These are phyloP conservation scores for Phytophthora macrochlamydospora DNA, from an alignment of 352 stramenopile species.

Conservation along the genomic window DNA sequence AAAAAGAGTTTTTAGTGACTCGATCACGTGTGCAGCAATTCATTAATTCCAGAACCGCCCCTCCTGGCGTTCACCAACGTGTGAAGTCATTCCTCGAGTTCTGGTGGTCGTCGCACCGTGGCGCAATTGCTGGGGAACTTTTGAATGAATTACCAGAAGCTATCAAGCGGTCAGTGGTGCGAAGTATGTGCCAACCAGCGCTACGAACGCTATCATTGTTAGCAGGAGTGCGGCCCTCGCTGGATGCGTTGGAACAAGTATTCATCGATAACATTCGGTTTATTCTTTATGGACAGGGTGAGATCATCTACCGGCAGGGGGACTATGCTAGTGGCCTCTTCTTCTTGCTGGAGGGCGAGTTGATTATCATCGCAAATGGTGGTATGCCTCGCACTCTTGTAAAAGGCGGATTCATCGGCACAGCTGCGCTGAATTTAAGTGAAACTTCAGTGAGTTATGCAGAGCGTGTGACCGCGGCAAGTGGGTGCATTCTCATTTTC, in stretches of 20 bases:
- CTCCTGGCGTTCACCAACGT: constrained; percentile 48
- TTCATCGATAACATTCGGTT: constrained; percentile 60
- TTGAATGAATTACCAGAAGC: constrained; percentile 57
- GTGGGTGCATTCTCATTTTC: constrained; percentile 61
- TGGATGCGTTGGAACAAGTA: constrained; percentile 42
- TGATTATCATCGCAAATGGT: constrained; percentile 48
- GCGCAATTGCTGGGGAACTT: constrained; percentile 50
- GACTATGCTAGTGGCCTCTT: constrained; percentile 69
- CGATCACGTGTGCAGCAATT: constrained; percentile 61
- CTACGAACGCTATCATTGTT: constrained; percentile 52
- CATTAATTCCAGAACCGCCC: constrained; percentile 48
- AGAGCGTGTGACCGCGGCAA: constrained; percentile 63
- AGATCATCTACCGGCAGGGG: constrained; percentile 65
- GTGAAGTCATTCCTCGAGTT: constrained; percentile 72
- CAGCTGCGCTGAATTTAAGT: constrained; percentile 51
- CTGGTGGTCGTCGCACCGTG: constrained; percentile 69
- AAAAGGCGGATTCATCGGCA: constrained; percentile 57
- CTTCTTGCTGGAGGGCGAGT: constrained; percentile 60
- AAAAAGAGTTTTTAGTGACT: constrained; percentile 68
- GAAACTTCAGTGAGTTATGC: constrained; percentile 60
- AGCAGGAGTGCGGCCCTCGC: constrained; percentile 36
- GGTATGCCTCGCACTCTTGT: constrained; percentile 39
- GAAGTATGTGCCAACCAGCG: constrained; percentile 53
- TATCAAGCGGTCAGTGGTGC: constrained; percentile 57
- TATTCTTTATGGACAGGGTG: constrained; percentile 64